phyloP scores from a whole-genome alignment of 2,329 filamentous ascomycete genomes.

The Trichoderma harzianum region DNA sequence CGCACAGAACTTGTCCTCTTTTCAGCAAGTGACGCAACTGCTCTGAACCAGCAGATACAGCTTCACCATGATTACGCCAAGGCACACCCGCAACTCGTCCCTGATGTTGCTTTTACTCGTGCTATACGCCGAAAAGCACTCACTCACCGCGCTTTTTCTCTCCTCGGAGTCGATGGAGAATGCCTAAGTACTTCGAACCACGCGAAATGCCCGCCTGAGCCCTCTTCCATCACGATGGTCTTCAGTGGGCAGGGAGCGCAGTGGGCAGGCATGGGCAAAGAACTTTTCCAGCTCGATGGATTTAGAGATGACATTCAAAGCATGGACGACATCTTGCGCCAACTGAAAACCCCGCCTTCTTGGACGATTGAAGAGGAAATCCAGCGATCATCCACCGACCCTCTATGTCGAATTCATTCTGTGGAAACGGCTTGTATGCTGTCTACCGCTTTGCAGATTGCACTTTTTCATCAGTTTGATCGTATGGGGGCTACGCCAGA shows the following conservation, averaged over 20 bases:
- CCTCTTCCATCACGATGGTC: constrained; percentile 21
- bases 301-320: constrained; percentile 21
- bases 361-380: constrained; percentile 20
- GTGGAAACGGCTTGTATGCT: constrained; percentile 31
- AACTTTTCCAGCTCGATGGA: constrained; percentile 24
- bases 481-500: constrained; percentile 26
- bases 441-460: constrained; percentile 41
- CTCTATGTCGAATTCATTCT: constrained; percentile 9
- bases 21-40: constrained; percentile 6
- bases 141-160: neutral
- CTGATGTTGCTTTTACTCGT: constrained; percentile 13
- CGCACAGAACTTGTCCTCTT: constrained; percentile 8
- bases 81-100: neutral
- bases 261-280: constrained; percentile 33
- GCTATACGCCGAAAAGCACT: neutral
- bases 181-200: neutral
- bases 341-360: neutral
- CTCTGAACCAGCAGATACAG: constrained; percentile 8
- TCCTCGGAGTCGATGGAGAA: neutral
- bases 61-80: neutral
- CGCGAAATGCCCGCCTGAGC: neutral
- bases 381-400: constrained; percentile 1
- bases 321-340: neutral
- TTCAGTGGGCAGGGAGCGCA: constrained; percentile 38
- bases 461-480: constrained; percentile 33